Evolutionary conservation across 139 green algal genomes (phyloP), one percentile per base, ranked within the genome.

Genomic region (Diplosphaera chodatii): DNA sequence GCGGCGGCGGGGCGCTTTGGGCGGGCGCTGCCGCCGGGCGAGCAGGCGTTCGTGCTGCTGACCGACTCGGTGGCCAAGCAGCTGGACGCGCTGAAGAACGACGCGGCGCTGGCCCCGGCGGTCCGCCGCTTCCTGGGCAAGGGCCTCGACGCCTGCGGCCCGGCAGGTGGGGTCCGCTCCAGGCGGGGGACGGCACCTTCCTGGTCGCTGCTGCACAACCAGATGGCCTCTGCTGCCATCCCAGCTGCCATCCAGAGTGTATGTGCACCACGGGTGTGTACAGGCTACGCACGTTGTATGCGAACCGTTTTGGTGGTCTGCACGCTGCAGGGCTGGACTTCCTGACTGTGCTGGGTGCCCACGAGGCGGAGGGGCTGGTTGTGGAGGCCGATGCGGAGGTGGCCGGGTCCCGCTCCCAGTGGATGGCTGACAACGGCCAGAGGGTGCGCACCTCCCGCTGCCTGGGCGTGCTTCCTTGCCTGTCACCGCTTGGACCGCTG

Each of bases 351-450:
- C 80, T 94, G 41, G 86, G 80, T 0, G 69, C 82, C 0, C 88
- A 94, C 70, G 88, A 93, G 81, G 88, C 87, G 16, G 88, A 94
- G 78, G 88, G 88, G 16, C 79, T 94, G 71, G 70, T 90, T 20
- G 70, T 90, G 56, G 80, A 87, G 40, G 71, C 73, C 10, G 70
- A 74, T 1, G 81, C 79, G 31, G 68, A 83, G 70, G 77, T 86
- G 55, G 80, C 85, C 4, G 85, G 85, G 66, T 80, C 64, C 30
- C 55, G 48, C 40, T 72, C 55, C 32, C 63, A 72, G 1, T 74
- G 76, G n/a, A 28, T 89, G 28, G 62, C 29, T 1, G 75, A 33
- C 72, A 78, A 75, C 64, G 84, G 84, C 0, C 82, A 88, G 76
- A 48, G 77, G 56, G 79, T 82, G 20, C 76, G 83, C 33, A 69